Percentiles rank a stretch among this genome's conserved stretches.
Evolutionary conservation across 2,329 filamentous ascomycete genomes (phyloP).

Genomic region (Exophiala oligosperma): DNA sequence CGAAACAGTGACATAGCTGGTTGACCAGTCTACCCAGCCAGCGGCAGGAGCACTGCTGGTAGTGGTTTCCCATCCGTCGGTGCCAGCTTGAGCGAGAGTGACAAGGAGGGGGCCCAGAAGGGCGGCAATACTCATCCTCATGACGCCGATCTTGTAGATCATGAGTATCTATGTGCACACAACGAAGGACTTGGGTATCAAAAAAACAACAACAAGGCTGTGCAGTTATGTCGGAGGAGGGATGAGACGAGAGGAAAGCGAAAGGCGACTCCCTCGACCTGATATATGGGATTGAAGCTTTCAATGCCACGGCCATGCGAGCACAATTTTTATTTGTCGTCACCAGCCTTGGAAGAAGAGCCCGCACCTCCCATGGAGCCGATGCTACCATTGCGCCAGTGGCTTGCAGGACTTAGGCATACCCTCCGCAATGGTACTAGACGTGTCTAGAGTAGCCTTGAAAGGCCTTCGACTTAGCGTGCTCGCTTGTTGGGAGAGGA

Average conservation of each 20-base stretch:
- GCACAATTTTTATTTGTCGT: background rate
- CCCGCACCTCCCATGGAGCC: background rate
- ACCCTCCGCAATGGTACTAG: background rate
- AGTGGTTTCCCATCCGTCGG: background rate
- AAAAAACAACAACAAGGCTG: conserved; percentile 1
- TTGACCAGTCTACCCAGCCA: background rate
- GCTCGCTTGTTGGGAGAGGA: background rate
- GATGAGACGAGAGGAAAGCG: background rate
- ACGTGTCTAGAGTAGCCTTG: background rate
- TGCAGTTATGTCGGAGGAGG: too few relatives aligned
- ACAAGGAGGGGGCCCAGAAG: conserved; percentile 5
- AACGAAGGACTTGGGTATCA: conserved; percentile 8
- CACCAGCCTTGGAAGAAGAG: background rate
- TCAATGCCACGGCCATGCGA: background rate
- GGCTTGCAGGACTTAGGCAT: background rate
- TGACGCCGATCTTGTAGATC: conserved; percentile 8
- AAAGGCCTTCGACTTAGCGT: background rate
- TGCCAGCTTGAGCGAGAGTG: conserved; percentile 1
- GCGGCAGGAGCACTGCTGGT: background rate
- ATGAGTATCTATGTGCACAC: conserved; percentile 6
- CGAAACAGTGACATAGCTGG: background rate
- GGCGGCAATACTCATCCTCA: conserved; percentile 9
- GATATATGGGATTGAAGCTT: conserved; percentile 10
- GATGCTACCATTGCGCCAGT: background rate
- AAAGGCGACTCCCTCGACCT: conserved; percentile 2